Evolutionary conservation across 768 basidiomycete genomes (phyloP), one percentile per base, ranked within the genome.

Genomic region (Hebeloma cylindrosporum): DNA sequence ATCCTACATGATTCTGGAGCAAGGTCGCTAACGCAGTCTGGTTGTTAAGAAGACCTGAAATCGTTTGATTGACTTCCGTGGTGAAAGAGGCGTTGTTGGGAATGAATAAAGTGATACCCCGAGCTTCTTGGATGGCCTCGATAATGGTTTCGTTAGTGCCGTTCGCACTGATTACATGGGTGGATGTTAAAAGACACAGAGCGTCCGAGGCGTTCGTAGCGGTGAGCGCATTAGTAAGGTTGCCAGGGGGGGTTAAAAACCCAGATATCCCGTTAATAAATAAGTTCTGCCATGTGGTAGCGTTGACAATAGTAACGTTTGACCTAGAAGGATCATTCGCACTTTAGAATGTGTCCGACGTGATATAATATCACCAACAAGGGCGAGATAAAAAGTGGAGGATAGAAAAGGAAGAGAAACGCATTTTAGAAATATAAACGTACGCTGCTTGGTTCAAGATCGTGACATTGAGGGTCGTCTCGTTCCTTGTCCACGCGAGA

Each of bases 101-200:
- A 3, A 80, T 77, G 56, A 89, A 88, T 29, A 88, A 50, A 1
- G 88, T 89, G 48, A 83, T 70, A 2, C 85, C 88, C 18, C 50
- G 60, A 1, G 73, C 61, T 1, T 61, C 54, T 25, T 71, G 57
- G 20, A 79, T 62, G 39, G 60, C 33, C 42, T 71, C 48, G 29
- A 63, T 53, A 8, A 65, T 58, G 0, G 76, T 65, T 5, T 65
- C 58, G 47, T 73, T 67, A 9, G 51, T 59, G 0, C 68, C 70
- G 43, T 64, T 57, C 0, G 46, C 0, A 8, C 48, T 45, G 1
- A 69, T 59, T 0, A 65, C 50, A 4, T 56, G 52, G 9, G 62
- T 49, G 37, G 48, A 49, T 11, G 53, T 53, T 2, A 71, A 36
- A 7, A 71, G 43, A 10, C 53, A 61, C 2, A 65, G 53, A n/a